Base-by-base conservation (phyloP, 176 grass and related monocot genomes). In the Cenchrus americanus region DNA sequence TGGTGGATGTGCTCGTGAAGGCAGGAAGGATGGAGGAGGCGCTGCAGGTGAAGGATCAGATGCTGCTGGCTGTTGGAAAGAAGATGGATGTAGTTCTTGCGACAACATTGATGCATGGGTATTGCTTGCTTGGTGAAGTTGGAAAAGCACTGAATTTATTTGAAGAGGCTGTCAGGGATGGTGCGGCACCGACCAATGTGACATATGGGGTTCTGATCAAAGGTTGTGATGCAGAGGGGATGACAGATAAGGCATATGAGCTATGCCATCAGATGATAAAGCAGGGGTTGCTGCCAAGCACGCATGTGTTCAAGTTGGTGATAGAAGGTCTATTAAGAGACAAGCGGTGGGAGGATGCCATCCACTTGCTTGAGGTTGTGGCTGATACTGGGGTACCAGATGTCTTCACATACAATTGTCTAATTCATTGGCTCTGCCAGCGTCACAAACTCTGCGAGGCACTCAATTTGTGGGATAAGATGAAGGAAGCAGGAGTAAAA, bases 181-280 rank as follows among this genome's bases (percentile, higher is more conserved):
- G 90, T 60, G 58, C 91, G 71, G 43, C 57, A 48, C 92, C 90
- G 10, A 92, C 82, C 62, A 71, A 88, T 71, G 66, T 89, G 47
- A 87, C 82, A 14, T 97, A 88, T 80, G 75, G 59, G 42, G 82
- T 91, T 55, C 83, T 94, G 50, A 93, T 97, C 68, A 86, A 72
- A 80, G 90, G 82, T 80, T 97, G 95, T 72, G 79, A 62, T 66
- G 91, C 54, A 69, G 69, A 80, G 70, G 88, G 90, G 62, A 89
- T 93, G 77, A 34, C 78, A 61, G 66, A 89, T 50, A 89, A 89
- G 78, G 90, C 87, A 8, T 79, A 83, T 67, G 71, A 88, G 67
- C 86, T 97, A 68, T 97, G 86, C 43, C 14, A 37, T 57, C 77
- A 93, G 85, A 97, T 97, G 95, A 93, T 73, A 85, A 62, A 86